Base-by-base conservation (phyloP, 2,329 filamentous ascomycete species). In the Cladosporium austrohemisphaericum region DNA sequence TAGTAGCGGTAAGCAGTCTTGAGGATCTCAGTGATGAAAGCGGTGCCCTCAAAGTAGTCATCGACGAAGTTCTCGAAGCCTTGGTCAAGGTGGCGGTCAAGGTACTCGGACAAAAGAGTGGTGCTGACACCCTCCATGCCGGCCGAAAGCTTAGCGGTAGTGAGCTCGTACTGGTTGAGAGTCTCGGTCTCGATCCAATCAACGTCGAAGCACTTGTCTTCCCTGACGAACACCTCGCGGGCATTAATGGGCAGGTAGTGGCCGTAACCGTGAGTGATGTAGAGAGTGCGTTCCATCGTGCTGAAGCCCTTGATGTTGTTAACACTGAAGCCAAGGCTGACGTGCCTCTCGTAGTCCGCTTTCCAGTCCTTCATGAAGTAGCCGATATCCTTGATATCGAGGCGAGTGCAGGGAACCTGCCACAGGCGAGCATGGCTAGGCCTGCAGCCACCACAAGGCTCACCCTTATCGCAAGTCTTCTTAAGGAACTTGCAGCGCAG, bases 331-430 rank as follows among this genome's bases (percentile, higher is more conserved):
- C 88, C 88, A 51, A 88, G 82, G 55, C 82, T 86, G 59, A 93
- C 81, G 66, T 96, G 91, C 60, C 90, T 85, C 72, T 95, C 90
- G 62, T 93, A 95, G 68, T 97, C 92, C 36, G 90, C 91, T 73
- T 92, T 95, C 91, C 91, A 97, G 70, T 96, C 92, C 77, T 96
- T 96, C 88, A 96, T 93, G 76, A 97, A 97, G 71, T 94, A 95
- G 35, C 84, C 88, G 63, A 97, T 95, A 63, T 97, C 92, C 79
- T 95, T 96, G 77, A 97, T 97, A 69, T 96, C 92, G 64, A 96
- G 95, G 54, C 92, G 87, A 32, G 92, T 97, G 77, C 92, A 97
- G 53, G 92, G 92, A 36, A 97, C 92, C 72, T 96, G 91, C 92
- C 92, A 97, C 45, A 97, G 78, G 56, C 92, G 85, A 55, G 92